Evolutionary conservation across 2,329 filamentous ascomycete species (phyloP).

Genomic region (Alternaria panax): DNA sequence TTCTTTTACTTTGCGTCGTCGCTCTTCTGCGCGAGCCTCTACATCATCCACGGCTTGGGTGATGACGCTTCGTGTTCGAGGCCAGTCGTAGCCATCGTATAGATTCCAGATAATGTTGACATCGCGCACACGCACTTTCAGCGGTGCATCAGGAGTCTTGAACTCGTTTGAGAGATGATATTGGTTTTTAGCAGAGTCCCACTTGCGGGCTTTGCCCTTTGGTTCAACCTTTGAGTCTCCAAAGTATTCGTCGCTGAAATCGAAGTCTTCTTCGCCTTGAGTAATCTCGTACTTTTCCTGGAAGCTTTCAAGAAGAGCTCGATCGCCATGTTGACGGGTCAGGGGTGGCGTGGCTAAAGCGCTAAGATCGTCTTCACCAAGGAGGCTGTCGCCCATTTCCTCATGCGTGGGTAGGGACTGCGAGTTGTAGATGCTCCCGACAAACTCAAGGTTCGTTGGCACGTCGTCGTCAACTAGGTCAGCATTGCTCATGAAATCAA

Average conservation of each 20-base stretch:
- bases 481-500: conserved; percentile 49
- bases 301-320: conserved; percentile 57
- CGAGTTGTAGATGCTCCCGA: conserved; percentile 64
- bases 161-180: conserved; percentile 72
- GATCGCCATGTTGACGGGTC: conserved; percentile 45
- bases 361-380: conserved; percentile 51
- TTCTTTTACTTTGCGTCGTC: conserved; percentile 67
- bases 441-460: conserved; percentile 53
- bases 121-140: conserved; percentile 81
- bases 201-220: conserved; percentile 74
- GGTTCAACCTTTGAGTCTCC: conserved; percentile 63
- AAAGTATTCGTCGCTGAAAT: conserved; percentile 82
- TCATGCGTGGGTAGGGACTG: conserved; percentile 51
- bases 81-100: conserved; percentile 98
- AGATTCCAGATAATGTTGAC: conserved; percentile 97
- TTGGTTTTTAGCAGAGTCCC: conserved; percentile 79
- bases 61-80: conserved; percentile 83
- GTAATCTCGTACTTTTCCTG: conserved; percentile 62
- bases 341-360: conserved; percentile 44
- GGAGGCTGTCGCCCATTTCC: conserved; percentile 52
- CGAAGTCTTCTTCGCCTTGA: conserved; percentile 67
- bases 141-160: conserved; percentile 70
- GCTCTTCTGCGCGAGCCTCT: conserved; percentile 81
- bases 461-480: conserved; percentile 53
- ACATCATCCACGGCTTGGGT: conserved; percentile 88